Evolutionary conservation across 192 early-diverging fungal species (phyloP).

Genomic region (Coemansia sp.): DNA sequence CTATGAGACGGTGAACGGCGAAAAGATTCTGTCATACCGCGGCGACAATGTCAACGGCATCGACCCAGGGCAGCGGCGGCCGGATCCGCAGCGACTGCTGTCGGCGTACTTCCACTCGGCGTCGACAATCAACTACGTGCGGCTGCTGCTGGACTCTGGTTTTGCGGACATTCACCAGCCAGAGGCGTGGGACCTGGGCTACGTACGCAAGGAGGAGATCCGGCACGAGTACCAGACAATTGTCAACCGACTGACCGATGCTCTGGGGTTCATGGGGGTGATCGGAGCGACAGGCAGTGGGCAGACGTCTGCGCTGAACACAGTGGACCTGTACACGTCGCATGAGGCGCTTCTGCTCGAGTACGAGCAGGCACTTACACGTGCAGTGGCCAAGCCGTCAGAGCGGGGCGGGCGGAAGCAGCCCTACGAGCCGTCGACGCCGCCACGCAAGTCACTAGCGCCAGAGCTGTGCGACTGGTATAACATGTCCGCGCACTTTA

Average conservation of each 20-base stretch:
- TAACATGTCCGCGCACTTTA: slow-evolving; percentile 93
- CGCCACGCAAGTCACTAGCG: slow-evolving; percentile 32
- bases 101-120: slow-evolving; percentile 97
- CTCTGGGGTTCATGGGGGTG: slow-evolving; percentile 91
- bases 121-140: slow-evolving; percentile 92
- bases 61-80: slow-evolving; percentile 76
- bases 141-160: slow-evolving; percentile 74
- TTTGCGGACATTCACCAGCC: slow-evolving; percentile 94
- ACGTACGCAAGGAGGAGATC: slow-evolving; percentile 78
- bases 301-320: slow-evolving; percentile 58
- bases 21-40: slow-evolving; percentile 82
- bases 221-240: slow-evolving; percentile 87
- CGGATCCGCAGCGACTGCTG: slow-evolving; percentile 91
- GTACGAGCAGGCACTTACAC: slow-evolving; percentile 86
- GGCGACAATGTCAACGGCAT: slow-evolving; percentile 99
- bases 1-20: slow-evolving; percentile 81
- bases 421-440: slow-evolving; percentile 47
- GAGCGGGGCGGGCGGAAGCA: slow-evolving; percentile 8
- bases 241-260: slow-evolving; percentile 80
- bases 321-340: slow-evolving; percentile 89
- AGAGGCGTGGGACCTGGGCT: slow-evolving; percentile 82
- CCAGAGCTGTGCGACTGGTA: slow-evolving; percentile 67
- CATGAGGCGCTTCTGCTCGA: slow-evolving; percentile 96
- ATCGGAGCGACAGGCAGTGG: slow-evolving; percentile 78
- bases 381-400: slow-evolving; percentile 55